A percentile compares a stretch with the other conserved stretches of the same genome.
These are phyloP conservation scores for Aspergillus alliaceus DNA, from an alignment of 2,329 filamentous ascomycete genomes.

Conservation along the genomic window DNA sequence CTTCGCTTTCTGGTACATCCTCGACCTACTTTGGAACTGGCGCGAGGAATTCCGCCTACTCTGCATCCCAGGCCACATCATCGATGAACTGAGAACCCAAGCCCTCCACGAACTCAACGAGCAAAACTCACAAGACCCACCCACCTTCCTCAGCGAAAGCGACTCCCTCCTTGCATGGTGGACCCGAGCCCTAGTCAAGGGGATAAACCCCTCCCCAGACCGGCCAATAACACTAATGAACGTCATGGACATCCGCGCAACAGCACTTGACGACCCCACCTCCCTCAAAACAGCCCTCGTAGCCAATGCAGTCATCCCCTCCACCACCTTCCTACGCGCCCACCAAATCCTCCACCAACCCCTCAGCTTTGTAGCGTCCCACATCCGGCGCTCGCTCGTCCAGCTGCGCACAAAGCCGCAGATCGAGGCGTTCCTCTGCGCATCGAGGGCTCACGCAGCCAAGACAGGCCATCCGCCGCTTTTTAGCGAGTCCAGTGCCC, in stretches of 20 bases:
- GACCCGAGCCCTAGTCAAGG: slow-evolving; percentile 25
- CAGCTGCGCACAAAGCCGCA: slow-evolving; percentile 12
- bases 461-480: slow-evolving; percentile 25
- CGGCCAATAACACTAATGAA: slow-evolving; percentile 38
- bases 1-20: slow-evolving; percentile 36
- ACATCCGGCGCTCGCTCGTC: slow-evolving; percentile 11
- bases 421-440: slow-evolving; percentile 2
- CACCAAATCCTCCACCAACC: slow-evolving; percentile 10
- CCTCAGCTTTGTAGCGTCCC: slow-evolving; percentile 9
- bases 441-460: background rate
- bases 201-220: slow-evolving; percentile 19
- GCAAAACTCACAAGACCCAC: slow-evolving; percentile 4
- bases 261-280: slow-evolving; percentile 27
- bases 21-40: slow-evolving; percentile 31
- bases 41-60: slow-evolving; percentile 37
- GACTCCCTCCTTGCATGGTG: slow-evolving; percentile 49
- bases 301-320: slow-evolving; percentile 13
- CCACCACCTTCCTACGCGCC: background rate
- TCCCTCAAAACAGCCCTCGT: slow-evolving; percentile 23
- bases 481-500: slow-evolving; percentile 31
- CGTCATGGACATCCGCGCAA: slow-evolving; percentile 38
- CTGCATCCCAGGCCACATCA: slow-evolving; percentile 37
- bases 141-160: slow-evolving; percentile 47
- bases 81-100: slow-evolving; percentile 29
- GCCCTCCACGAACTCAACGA: slow-evolving; percentile 11